Conservation (phyloP, 2,329 filamentous ascomycete species). For the Ophiocordyceps australis region DNA sequence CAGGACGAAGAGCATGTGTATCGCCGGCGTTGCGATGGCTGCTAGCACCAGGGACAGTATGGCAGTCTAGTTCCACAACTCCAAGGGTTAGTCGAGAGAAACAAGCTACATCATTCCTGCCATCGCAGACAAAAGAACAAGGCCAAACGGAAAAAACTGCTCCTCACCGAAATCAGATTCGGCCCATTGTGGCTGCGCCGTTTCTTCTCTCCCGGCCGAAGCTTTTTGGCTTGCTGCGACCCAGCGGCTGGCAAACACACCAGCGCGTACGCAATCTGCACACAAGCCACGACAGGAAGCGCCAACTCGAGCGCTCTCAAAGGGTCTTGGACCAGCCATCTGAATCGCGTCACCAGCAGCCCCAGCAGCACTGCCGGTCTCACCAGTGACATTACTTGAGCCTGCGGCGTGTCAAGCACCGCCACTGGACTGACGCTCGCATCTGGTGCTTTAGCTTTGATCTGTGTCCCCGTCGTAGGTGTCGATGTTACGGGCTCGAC, state of each 20-base stretch:
- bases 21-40: conserved; percentile 45
- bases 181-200: conserved; percentile 25
- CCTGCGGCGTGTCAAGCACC: conserved; percentile 16
- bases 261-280: conserved; percentile 47
- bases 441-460: conserved; percentile 10
- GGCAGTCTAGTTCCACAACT: too few species aligned
- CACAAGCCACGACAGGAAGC: conserved; percentile 40
- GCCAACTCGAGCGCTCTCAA: conserved; percentile 41
- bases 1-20: conserved; percentile 54
- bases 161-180: conserved; percentile 26
- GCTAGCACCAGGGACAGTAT: conserved; percentile 38
- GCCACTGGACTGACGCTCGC: conserved; percentile 14
- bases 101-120: too few species aligned
- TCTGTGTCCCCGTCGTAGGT: conserved; percentile 10
- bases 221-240: conserved; percentile 26
- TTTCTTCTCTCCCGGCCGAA: conserved; percentile 34
- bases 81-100: too few species aligned
- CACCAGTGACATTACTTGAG: conserved; percentile 38
- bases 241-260: conserved; percentile 46
- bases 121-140: too few species aligned
- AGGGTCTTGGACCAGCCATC: conserved; percentile 50
- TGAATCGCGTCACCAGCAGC: conserved; percentile 45
- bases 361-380: conserved; percentile 52
- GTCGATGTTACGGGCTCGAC: too few species aligned
- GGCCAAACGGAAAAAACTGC: too few species aligned